These are phyloP conservation scores for Aechmea fasciata DNA, from an alignment of 176 grass and related monocot species.

Conservation along the genomic window DNA sequence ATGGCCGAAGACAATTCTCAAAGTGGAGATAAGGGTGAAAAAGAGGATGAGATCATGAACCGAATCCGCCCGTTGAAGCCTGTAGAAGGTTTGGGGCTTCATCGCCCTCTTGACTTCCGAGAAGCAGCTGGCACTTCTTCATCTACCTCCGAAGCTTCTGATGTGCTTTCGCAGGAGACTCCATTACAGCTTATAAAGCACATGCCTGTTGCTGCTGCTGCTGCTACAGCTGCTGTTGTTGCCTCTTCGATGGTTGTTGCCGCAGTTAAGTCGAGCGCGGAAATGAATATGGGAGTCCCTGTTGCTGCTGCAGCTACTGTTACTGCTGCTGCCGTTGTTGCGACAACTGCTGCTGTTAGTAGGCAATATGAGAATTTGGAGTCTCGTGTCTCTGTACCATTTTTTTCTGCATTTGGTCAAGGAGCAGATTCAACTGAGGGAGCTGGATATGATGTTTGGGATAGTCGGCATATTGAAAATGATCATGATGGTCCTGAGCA, in stretches of 20 bases:
- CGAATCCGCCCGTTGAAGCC: slow-evolving; percentile 40
- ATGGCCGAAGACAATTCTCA: slow-evolving; percentile 5
- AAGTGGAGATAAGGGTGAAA: slow-evolving; percentile 33
- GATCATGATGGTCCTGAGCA: slow-evolving; percentile 36
- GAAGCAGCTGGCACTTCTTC: background rate
- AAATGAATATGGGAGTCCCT: slow-evolving; percentile 71
- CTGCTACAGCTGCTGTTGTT: slow-evolving; percentile 95
- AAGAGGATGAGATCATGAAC: slow-evolving; percentile 50
- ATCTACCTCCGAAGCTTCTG: slow-evolving; percentile 13
- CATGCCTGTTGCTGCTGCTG: slow-evolving; percentile 87
- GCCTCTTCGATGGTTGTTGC: slow-evolving; percentile 95
- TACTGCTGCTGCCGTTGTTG: slow-evolving; percentile 82
- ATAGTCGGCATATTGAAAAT: slow-evolving; percentile 36
- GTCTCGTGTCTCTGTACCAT: background rate
- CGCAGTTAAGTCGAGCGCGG: slow-evolving; percentile 66
- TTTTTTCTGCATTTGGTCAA: background rate
- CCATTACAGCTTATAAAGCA: slow-evolving; percentile 24
- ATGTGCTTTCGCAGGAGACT: slow-evolving; percentile 1
- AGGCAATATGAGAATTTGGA: slow-evolving; percentile 22
- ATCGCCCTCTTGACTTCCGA: slow-evolving; percentile 16
- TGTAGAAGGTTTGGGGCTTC: slow-evolving; percentile 38
- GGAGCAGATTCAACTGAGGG: background rate
- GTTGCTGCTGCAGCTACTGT: slow-evolving; percentile 85
- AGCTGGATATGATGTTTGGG: slow-evolving; percentile 18
- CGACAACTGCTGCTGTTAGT: slow-evolving; percentile 80